Evolutionary conservation across 176 grass and related monocot genomes (phyloP).

Genomic region (Oryza glumipatula): DNA sequence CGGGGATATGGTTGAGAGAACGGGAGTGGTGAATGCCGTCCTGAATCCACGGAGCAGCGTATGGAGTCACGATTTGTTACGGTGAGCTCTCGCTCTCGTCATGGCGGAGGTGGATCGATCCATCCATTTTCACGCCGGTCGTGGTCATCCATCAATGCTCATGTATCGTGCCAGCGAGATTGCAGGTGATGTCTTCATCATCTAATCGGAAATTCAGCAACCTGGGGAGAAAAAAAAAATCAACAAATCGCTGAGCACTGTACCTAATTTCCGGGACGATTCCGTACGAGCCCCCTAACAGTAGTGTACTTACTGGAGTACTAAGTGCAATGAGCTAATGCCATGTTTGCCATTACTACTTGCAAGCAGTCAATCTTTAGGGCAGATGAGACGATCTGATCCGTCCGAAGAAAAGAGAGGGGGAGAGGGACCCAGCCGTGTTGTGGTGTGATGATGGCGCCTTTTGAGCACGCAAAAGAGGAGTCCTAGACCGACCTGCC

Average conservation of each 20-base stretch:
- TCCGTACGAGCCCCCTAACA: not conserved
- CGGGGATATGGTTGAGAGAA: not conserved
- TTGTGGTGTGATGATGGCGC: constrained; percentile 40
- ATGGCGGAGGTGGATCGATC: not conserved
- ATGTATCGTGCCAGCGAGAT: not conserved
- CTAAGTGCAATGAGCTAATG: not conserved
- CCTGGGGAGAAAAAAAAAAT: not conserved
- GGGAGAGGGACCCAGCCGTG: not conserved
- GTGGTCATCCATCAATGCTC: constrained; percentile 3
- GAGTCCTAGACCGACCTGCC: not conserved
- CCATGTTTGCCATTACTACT: not conserved
- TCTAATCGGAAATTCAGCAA: not conserved
- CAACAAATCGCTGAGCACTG: not conserved
- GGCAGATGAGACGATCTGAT: not conserved
- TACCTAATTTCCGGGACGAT: not conserved
- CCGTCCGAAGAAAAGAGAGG: not conserved
- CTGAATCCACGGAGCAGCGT: not conserved
- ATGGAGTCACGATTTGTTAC: no score
- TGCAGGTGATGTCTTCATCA: not conserved
- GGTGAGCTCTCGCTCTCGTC: not conserved
- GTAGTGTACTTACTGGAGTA: not conserved
- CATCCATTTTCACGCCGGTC: not conserved
- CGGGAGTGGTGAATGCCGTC: not conserved
- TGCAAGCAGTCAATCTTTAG: no score
- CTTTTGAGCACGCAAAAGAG: constrained; percentile 33